A percentile compares a stretch with the other conserved stretches of the same genome.
Evolutionary conservation across 306 rosid species (phyloP).

Genomic region (Quercus ilex): DNA sequence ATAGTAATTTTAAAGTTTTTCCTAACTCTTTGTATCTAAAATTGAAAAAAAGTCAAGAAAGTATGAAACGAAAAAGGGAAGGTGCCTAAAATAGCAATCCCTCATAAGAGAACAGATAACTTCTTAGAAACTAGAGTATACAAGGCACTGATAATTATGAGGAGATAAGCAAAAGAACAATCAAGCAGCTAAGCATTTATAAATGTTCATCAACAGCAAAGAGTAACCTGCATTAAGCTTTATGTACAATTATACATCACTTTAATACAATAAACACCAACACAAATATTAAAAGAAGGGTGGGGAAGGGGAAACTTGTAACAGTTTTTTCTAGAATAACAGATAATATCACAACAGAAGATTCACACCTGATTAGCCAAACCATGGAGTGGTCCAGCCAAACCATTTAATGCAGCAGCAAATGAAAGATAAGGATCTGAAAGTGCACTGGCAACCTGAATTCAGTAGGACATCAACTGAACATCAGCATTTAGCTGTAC

Average conservation of each 20-base stretch:
- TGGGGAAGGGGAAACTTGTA: background rate
- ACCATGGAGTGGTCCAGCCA: slow-evolving; percentile 99
- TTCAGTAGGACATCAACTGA: slow-evolving; percentile 23
- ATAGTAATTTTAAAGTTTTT: no score
- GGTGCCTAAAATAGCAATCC: background rate
- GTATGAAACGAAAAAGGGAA: no score
- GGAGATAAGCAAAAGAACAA: background rate
- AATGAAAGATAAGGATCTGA: slow-evolving; percentile 97
- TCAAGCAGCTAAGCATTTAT: background rate
- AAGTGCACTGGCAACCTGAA: slow-evolving; percentile 91
- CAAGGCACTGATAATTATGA: background rate
- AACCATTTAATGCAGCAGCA: slow-evolving; percentile 95
- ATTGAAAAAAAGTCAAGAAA: no score
- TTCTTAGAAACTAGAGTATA: background rate
- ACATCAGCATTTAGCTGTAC: background rate
- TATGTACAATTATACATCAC: slow-evolving; percentile 11
- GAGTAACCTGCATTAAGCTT: background rate
- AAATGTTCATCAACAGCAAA: background rate
- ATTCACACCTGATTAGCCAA: slow-evolving; percentile 94
- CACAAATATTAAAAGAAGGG: slow-evolving; percentile 2
- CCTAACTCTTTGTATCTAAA: no score
- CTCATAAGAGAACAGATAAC: background rate
- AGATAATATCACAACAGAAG: slow-evolving; percentile 6
- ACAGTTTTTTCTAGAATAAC: background rate
- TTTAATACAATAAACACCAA: slow-evolving; percentile 1